A percentile compares a stretch with the other conserved stretches of the same genome.
phyloP scores from a whole-genome alignment of 495 filamentous ascomycete genomes.

The Astrothelium macrocarpum region DNA sequence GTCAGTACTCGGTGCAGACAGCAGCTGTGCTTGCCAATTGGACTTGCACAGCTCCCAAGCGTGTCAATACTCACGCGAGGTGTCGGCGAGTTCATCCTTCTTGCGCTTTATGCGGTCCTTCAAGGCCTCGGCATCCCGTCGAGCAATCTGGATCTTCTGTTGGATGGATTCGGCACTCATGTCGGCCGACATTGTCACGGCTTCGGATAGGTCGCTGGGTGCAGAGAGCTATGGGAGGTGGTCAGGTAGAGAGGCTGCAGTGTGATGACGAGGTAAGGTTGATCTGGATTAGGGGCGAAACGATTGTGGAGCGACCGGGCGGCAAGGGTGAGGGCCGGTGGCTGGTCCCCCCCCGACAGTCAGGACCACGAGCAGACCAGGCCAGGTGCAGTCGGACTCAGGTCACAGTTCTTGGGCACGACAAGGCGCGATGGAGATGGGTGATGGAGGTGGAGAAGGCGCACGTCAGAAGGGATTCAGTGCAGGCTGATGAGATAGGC shows the following conservation, averaged over 20 bases:
- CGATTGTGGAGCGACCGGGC: constrained; percentile 4
- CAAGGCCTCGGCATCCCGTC: constrained; percentile 93
- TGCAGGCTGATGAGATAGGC: constrained; percentile 2
- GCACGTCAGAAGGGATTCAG: constrained; percentile 5
- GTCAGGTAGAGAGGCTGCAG: not conserved
- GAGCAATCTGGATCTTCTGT: constrained; percentile 86
- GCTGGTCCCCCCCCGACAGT: not conserved
- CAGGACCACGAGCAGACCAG: not conserved
- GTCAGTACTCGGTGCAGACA: constrained; percentile 16
- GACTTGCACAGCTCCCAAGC: not conserved
- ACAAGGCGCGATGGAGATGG: not conserved
- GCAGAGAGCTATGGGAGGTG: not conserved
- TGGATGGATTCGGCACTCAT: constrained; percentile 67
- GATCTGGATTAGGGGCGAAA: constrained; percentile 6
- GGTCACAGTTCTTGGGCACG: not conserved
- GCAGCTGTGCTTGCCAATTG: not conserved
- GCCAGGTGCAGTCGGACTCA: not conserved
- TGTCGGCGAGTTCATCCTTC: constrained; percentile 98
- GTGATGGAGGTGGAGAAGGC: not conserved
- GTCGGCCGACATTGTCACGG: constrained; percentile 35
- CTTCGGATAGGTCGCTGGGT: not conserved
- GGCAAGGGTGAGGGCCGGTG: constrained; percentile 4
- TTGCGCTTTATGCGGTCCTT: constrained; percentile 99
- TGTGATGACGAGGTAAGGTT: constrained; percentile 5
- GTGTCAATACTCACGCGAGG: constrained; percentile 67